phyloP scores from a whole-genome alignment of 2,329 filamentous ascomycete species.

The Colletotrichum lindemuthianum region DNA sequence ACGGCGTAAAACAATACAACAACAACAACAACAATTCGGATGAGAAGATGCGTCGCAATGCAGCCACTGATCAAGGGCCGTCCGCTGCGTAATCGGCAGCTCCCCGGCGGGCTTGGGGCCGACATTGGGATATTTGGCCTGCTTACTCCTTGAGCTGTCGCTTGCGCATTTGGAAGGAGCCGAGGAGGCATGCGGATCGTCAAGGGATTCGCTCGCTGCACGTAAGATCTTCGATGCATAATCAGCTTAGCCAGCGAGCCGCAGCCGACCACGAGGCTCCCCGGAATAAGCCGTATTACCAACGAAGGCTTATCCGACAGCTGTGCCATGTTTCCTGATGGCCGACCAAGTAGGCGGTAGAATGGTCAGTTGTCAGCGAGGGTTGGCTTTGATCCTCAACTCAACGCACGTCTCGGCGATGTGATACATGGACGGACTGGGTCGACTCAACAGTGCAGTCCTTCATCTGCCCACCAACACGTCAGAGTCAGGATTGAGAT shows the following conservation, averaged over 20 bases:
- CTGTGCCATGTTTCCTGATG: background rate
- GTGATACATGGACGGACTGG: slow-evolving; percentile 35
- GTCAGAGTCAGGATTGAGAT: slow-evolving; percentile 24
- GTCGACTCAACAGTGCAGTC: slow-evolving; percentile 22
- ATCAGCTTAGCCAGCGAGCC: too few species aligned
- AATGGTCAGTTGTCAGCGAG: background rate
- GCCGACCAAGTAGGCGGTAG: background rate
- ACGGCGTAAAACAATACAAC: too few species aligned
- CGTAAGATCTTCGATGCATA: too few species aligned
- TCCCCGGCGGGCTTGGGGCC: slow-evolving; percentile 16
- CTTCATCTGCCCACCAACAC: slow-evolving; percentile 4
- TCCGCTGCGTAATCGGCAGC: slow-evolving; percentile 9
- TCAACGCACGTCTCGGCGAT: slow-evolving; percentile 33
- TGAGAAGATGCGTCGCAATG: background rate
- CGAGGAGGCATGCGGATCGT: background rate
- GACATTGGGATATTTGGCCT: background rate
- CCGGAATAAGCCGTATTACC: too few species aligned
- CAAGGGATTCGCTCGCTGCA: background rate
- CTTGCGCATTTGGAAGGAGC: background rate
- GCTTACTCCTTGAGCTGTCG: background rate
- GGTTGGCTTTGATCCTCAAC: slow-evolving; percentile 30
- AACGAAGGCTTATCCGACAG: too few species aligned
- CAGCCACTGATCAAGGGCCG: background rate
- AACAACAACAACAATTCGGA: background rate
- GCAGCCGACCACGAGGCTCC: too few species aligned